Base-by-base conservation (phyloP, 495 filamentous ascomycete genomes). In the Neurospora tetraspora region DNA sequence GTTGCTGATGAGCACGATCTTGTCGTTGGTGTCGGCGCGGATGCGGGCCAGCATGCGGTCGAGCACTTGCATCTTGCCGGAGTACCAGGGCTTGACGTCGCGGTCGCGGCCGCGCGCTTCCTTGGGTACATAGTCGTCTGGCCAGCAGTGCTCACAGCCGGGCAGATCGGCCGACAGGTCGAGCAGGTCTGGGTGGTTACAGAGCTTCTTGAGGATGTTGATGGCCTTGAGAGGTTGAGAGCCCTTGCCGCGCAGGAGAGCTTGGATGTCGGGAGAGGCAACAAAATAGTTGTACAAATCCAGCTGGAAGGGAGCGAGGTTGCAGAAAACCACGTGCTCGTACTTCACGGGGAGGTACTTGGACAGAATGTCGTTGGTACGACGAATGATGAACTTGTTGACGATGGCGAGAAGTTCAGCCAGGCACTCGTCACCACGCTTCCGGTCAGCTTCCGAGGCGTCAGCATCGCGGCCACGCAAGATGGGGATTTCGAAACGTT, bases 281-380 rank as follows among this genome's bases (percentile, higher is more conserved):
- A 99, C 93, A 82, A 99, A 99, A 80, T 97, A 91, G 76, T 96
- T 97, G 82, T 99, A 99, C 8, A 99, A 85, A 73, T 91, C 92
- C 61, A 94, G 84, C 79, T 99, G 96, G 83, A 99, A 98, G 0
- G 92, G 90, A 31, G 94, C 91, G 39, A 97, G 87, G 77, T 96
- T 97, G 86, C 96, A 99, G 84, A 99, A 99, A n/a, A 99, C 96
- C 38, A 99, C 96, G 81, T 99, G 96, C 78, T 99, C 96, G 82
- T 99, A 99, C 83, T 99, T 99, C 82, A 98, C 89, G 3, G 96
- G 96, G 68, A 99, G 87, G 81, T 99, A 99, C 79, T 99, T 98
- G 45, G 95, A 97, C 23, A 99, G 83, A 71, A 99, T 95, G 78
- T 99, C 96, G 86, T 99, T 99, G 0, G 95, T 98, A 37, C 96